Percentiles rank a stretch among this genome's conserved stretches.
These are phyloP conservation scores for Brassica balearica DNA, from an alignment of 441 rosid genomes.

Conservation along the genomic window DNA sequence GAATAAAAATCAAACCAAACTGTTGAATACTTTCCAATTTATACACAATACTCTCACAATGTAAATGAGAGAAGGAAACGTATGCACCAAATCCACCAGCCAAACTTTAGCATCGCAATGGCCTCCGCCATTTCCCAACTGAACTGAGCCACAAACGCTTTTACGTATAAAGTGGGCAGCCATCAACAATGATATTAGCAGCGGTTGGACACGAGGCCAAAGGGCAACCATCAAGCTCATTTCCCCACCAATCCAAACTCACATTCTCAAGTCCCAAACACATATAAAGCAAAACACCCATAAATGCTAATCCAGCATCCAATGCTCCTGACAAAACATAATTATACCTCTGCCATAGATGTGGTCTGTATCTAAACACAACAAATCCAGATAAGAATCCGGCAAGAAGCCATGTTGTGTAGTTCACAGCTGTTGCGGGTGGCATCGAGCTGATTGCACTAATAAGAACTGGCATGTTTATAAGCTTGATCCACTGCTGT, in stretches of 20 bases:
- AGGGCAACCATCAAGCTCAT: slow-evolving; percentile 94
- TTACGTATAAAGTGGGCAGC: slow-evolving; percentile 78
- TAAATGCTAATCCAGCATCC: slow-evolving; percentile 95
- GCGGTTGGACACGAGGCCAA: slow-evolving; percentile 90
- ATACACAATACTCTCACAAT: slow-evolving; percentile 19
- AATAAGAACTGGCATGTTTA: slow-evolving; percentile 89
- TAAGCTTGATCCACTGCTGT: slow-evolving; percentile 83
- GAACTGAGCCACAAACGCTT: background rate
- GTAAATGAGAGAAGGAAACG: background rate
- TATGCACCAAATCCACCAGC: slow-evolving; percentile 7
- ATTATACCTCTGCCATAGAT: slow-evolving; percentile 83
- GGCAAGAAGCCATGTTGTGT: slow-evolving; percentile 82
- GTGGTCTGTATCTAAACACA: slow-evolving; percentile 73
- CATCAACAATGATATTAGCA: slow-evolving; percentile 63
- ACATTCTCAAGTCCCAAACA: slow-evolving; percentile 80
- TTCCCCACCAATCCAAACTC: slow-evolving; percentile 90
- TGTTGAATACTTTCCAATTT: slow-evolving; percentile 28
- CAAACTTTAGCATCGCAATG: slow-evolving; percentile 8
- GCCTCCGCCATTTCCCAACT: background rate
- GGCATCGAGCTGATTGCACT: slow-evolving; percentile 92
- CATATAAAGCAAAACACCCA: slow-evolving; percentile 88
- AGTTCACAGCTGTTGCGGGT: slow-evolving; percentile 95
- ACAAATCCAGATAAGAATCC: slow-evolving; percentile 90
- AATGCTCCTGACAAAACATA: slow-evolving; percentile 87
- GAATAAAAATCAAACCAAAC: slow-evolving; percentile 15